Evolutionary conservation across 1,284 basidiomycete species (phyloP).

Genomic region (Puccinia brachypodii): DNA sequence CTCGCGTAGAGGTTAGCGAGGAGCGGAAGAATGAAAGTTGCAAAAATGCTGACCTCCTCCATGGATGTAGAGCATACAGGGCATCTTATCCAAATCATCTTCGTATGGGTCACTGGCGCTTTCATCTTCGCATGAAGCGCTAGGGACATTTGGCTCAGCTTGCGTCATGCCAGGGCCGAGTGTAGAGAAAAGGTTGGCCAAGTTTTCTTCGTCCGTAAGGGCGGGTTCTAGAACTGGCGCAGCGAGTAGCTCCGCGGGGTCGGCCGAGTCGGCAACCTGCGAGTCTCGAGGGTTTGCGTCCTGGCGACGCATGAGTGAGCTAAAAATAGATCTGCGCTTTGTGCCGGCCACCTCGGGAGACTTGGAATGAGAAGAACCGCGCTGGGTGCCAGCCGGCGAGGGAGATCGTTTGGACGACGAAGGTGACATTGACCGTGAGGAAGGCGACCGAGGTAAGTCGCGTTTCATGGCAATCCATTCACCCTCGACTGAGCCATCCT

Average conservation of each 20-base stretch:
- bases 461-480: conserved; percentile 76
- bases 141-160: neutral
- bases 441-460: conserved; percentile 23
- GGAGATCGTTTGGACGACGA: neutral
- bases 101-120: conserved; percentile 25
- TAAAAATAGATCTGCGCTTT: conserved; percentile 15
- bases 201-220: neutral
- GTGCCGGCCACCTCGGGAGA: conserved; percentile 49
- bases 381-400: neutral
- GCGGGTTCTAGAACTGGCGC: neutral
- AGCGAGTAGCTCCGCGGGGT: neutral
- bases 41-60: conserved; percentile 37
- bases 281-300: neutral
- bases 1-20: no score
- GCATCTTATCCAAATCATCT: conserved; percentile 46
- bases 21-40: neutral
- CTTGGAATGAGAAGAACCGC: conserved; percentile 17
- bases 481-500: conserved; percentile 72
- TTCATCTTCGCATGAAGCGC: neutral
- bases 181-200: neutral
- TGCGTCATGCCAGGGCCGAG: neutral
- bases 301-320: neutral
- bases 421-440: neutral
- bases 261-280: neutral
- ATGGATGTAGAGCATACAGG: conserved; percentile 48